phyloP scores from a whole-genome alignment of 768 basidiomycete species.

The Strobilomyces confusus region DNA sequence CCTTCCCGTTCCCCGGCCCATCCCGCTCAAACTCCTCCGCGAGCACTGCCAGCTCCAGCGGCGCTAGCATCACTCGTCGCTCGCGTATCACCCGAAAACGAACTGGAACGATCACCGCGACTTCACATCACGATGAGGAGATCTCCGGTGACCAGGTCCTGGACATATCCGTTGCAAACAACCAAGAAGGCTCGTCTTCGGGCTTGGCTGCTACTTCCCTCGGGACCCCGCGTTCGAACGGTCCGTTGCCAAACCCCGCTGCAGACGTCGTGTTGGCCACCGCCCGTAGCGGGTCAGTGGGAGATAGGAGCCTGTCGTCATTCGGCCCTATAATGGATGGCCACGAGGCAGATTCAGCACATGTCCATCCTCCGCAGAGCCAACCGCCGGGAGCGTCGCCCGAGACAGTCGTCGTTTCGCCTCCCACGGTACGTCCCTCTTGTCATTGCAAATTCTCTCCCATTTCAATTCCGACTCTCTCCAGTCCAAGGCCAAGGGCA shows the following conservation, averaged over 20 bases:
- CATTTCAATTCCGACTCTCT: constrained; percentile 11
- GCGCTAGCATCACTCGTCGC: constrained; percentile 48
- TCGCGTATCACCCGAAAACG: constrained; percentile 46
- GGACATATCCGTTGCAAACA: constrained; percentile 29
- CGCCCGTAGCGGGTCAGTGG: constrained; percentile 5
- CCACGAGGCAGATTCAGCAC: constrained; percentile 8
- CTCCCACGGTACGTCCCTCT: constrained; percentile 21
- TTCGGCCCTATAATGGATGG: constrained; percentile 23
- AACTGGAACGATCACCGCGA: constrained; percentile 46
- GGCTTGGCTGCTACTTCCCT: constrained; percentile 7
- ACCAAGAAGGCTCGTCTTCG: constrained; percentile 1
- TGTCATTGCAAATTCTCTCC: constrained; percentile 10
- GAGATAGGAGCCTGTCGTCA: constrained; percentile 27
- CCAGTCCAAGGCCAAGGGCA: constrained; percentile 34
- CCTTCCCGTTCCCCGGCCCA: constrained; percentile 25
- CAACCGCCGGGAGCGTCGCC: constrained; percentile 13
- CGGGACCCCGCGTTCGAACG: constrained; percentile 11
- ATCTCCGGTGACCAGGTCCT: constrained; percentile 18
- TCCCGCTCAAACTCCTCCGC: constrained; percentile 33
- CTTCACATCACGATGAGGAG: constrained; percentile 22
- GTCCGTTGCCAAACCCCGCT: too few relatives aligned
- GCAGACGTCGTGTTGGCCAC: constrained; percentile 10
- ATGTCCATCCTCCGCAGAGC: constrained; percentile 1
- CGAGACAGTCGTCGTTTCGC: constrained; percentile 11
- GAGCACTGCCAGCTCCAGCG: constrained; percentile 45